phyloP scores from a whole-genome alignment of 2,329 filamentous ascomycete species.

The Orbilia ellipsospora region DNA sequence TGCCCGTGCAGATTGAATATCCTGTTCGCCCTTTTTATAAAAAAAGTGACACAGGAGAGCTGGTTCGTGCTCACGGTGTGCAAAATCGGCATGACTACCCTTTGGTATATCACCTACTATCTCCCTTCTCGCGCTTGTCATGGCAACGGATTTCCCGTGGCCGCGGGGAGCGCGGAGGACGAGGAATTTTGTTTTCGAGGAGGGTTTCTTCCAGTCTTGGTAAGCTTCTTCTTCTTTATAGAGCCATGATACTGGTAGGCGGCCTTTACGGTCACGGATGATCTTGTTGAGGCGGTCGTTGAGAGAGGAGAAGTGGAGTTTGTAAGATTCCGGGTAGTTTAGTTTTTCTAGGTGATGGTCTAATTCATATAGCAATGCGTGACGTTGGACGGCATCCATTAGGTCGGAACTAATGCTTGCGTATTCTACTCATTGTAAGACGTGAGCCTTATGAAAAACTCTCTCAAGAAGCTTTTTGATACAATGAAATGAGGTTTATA shows the following conservation, averaged over 20 bases:
- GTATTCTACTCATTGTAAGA: constrained; percentile 11
- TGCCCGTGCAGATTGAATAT: constrained; percentile 28
- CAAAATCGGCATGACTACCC: not conserved
- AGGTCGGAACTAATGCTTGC: constrained; percentile 12
- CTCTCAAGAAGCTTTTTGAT: too few relatives aligned
- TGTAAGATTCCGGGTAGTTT: constrained; percentile 22
- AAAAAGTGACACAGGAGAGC: constrained; percentile 37
- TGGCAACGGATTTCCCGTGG: constrained; percentile 38
- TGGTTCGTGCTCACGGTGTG: not conserved
- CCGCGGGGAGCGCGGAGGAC: constrained; percentile 29
- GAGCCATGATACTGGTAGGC: constrained; percentile 22
- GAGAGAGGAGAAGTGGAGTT: constrained; percentile 20
- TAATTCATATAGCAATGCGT: constrained; percentile 20
- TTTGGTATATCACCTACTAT: constrained; percentile 19
- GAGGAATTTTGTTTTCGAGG: constrained; percentile 20
- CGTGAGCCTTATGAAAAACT: not conserved
- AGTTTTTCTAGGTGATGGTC: constrained; percentile 19
- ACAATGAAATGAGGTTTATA: not conserved
- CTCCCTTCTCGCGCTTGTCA: constrained; percentile 24
- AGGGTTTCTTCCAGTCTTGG: constrained; percentile 16
- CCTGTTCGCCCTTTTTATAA: constrained; percentile 42
- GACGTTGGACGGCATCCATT: constrained; percentile 24
- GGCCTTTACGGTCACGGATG: constrained; percentile 18
- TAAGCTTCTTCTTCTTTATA: constrained; percentile 34
- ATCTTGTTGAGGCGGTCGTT: constrained; percentile 35